phyloP scores from a whole-genome alignment of 805 yeast genomes.

The Saccharomycopsis malanga region DNA sequence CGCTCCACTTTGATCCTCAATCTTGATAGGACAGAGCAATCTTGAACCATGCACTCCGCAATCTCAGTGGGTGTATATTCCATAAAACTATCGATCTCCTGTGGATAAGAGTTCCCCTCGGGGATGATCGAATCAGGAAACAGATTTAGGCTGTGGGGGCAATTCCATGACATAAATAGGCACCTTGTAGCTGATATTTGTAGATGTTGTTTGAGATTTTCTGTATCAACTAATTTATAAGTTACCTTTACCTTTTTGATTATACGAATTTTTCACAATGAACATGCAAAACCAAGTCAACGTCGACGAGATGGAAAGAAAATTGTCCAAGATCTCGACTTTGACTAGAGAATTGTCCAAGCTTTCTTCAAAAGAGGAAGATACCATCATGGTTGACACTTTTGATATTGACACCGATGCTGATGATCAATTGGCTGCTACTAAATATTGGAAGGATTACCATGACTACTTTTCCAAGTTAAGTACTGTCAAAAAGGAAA shows the following conservation, averaged over 20 bases:
- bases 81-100: too few relatives aligned
- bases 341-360: slow-evolving; percentile 19
- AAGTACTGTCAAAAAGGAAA: slow-evolving; percentile 18
- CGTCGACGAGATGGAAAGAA: slow-evolving; percentile 18
- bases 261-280: slow-evolving; percentile 6
- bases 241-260: neutral
- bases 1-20: too few relatives aligned
- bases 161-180: too few relatives aligned
- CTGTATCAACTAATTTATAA: too few relatives aligned
- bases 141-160: too few relatives aligned
- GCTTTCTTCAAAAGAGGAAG: slow-evolving; percentile 14
- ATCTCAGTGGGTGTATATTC: too few relatives aligned
- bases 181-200: too few relatives aligned
- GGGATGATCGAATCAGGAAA: too few relatives aligned
- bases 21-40: too few relatives aligned
- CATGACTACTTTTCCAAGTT: slow-evolving; percentile 19
- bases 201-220: too few relatives aligned
- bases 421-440: slow-evolving; percentile 8
- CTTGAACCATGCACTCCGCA: too few relatives aligned
- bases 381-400: slow-evolving; percentile 3
- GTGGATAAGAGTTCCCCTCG: too few relatives aligned
- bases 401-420: slow-evolving; percentile 1
- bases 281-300: slow-evolving; percentile 9
- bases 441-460: slow-evolving; percentile 22
- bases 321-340: slow-evolving; percentile 18